Evolutionary conservation across 352 stramenopile species (phyloP), one percentile per base, ranked within the genome.

Genomic region (Peronospora destructor): DNA sequence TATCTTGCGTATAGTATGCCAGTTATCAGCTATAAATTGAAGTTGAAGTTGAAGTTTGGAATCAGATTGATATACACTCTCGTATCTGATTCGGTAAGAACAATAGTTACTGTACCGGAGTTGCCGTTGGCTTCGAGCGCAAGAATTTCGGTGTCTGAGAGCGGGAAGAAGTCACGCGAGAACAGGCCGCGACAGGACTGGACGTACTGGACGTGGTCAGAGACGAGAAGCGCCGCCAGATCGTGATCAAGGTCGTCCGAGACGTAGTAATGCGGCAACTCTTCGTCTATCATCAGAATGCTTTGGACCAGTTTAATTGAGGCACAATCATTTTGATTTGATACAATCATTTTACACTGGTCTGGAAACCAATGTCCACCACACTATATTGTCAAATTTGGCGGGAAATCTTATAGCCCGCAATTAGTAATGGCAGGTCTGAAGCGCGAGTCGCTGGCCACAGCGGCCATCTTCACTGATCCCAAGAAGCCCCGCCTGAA

Each of bases 101-200:
- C 32, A 33, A 32, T 9, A 32, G 28, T 32, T 6, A 30, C 28
- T 9, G 36, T 66, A 89, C 76, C 80, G 0, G 64, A 66, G 67
- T 90, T 90, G 44, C 76, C 81, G 9, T 83, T 66, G 21, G 55
- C 56, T 59, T 84, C 53, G 25, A 92, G 64, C 25, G 61, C 54
- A 32, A 61, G 52, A 26, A 88, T 64, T 41, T 92, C 78, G 6
- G 36, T 23, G 1, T 33, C 17, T 1, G 76, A 71, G n/a, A 92
- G 61, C 40, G 72, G 53, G 45, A 68, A 68, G 36, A 66, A 78
- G 25, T 33, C 17, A 13, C 37, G 23, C 0, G n/a, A 26, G 45
- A 62, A 68, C 0, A 58, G 6, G 0, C 47, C 26, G 16, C 53
- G 50, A 16, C 53, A 35, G 1, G 43, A 36, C 12, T 53, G 45